A percentile compares a stretch with the other conserved stretches of the same genome.
These are phyloP conservation scores for Aureococcus anophagefferens DNA, from an alignment of 108 stramenopile genomes.

Conservation along the genomic window DNA sequence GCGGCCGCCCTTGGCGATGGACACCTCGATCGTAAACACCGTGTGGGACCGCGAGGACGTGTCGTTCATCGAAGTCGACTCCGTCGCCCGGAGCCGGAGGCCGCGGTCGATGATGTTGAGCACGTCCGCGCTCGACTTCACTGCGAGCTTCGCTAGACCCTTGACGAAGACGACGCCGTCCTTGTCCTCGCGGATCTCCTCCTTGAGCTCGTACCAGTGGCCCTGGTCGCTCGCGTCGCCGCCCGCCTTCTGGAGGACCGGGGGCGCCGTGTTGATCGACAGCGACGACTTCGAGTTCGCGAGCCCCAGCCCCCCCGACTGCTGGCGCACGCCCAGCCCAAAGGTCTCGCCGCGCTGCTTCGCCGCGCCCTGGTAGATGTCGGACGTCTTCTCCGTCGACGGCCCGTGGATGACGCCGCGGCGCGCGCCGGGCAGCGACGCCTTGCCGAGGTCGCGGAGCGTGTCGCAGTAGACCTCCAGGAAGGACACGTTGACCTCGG, in stretches of 20 bases:
- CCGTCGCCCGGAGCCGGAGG: conserved; percentile 41
- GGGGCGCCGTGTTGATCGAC: conserved; percentile 2
- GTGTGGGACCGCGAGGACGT: conserved; percentile 28
- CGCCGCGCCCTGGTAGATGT: conserved; percentile 6
- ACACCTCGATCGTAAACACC: conserved; percentile 21
- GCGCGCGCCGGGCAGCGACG: conserved; percentile 11
- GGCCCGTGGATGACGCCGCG: not conserved
- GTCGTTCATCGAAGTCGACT: conserved; percentile 47
- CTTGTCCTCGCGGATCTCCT: conserved; percentile 47
- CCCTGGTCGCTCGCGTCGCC: not conserved
- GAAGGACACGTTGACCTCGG: conserved; percentile 36
- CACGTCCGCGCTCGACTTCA: conserved; percentile 32
- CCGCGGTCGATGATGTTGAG: conserved; percentile 36
- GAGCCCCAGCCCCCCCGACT: too few species aligned
- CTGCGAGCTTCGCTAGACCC: conserved; percentile 40
- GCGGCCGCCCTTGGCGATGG: conserved; percentile 23
- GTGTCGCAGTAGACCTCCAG: conserved; percentile 53
- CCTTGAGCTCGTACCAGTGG: conserved; percentile 18
- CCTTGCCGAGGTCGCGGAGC: conserved; percentile 47
- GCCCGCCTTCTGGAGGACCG: not conserved
- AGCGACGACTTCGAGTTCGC: not conserved
- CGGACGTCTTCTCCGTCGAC: conserved; percentile 16
- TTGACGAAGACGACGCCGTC: conserved; percentile 51
- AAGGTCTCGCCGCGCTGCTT: not conserved
- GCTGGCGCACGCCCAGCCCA: not conserved